phyloP scores from a whole-genome alignment of 495 filamentous ascomycete species.

The Aspergillus asperescens region DNA sequence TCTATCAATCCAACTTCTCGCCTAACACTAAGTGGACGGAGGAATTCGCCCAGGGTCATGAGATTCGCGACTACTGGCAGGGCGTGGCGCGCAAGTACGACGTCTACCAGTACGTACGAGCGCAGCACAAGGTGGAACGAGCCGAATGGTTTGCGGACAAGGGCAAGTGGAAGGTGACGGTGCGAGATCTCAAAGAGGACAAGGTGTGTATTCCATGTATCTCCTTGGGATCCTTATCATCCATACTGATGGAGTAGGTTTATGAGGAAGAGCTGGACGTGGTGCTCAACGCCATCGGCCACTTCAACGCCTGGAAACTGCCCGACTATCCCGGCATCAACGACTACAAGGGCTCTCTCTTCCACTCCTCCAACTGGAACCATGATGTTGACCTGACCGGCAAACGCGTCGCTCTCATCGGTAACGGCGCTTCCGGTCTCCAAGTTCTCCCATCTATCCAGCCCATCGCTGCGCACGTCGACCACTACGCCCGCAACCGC shows the following conservation, averaged over 20 bases:
- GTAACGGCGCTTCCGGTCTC: conserved; percentile 54
- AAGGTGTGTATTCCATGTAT: conserved; percentile 22
- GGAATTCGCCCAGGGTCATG: conserved; percentile 57
- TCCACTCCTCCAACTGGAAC: conserved; percentile 54
- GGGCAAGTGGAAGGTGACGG: conserved; percentile 47
- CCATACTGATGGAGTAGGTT: conserved; percentile 33
- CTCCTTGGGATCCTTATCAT: no score
- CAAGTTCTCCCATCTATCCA: conserved; percentile 54
- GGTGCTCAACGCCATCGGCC: conserved; percentile 54
- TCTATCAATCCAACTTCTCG: conserved; percentile 61
- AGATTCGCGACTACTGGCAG: conserved; percentile 65
- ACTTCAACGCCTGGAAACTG: conserved; percentile 52
- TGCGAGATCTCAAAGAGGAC: conserved; percentile 33
- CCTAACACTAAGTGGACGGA: conserved; percentile 63
- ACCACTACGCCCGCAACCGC: conserved; percentile 60
- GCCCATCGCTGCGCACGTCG: conserved; percentile 51
- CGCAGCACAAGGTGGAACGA: conserved; percentile 46
- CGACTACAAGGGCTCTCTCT: conserved; percentile 43
- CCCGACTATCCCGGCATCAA: conserved; percentile 49
- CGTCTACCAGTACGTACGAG: conserved; percentile 51
- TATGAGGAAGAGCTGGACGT: conserved; percentile 53
- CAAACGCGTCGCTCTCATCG: conserved; percentile 57
- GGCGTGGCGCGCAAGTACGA: conserved; percentile 54
- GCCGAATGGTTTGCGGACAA: conserved; percentile 49
- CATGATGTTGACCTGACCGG: conserved; percentile 41